Base-by-base conservation (phyloP, 306 rosid species). In the Castanea crenata region DNA sequence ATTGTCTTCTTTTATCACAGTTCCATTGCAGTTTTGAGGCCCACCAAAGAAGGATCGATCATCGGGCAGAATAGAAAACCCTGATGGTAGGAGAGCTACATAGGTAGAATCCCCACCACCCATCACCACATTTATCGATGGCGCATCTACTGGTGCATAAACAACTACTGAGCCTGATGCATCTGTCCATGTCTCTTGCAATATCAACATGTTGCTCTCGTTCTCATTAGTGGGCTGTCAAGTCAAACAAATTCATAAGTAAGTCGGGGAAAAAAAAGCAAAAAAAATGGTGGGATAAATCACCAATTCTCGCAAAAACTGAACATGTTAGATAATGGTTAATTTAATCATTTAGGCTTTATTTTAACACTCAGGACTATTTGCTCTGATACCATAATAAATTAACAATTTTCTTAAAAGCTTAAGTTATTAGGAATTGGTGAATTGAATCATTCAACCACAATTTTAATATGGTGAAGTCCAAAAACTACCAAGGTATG, bases 101-200 rank as follows among this genome's bases (percentile, higher is more conserved):
- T 74, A 91, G 2, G 92, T 61, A 23, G 98, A 81, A 68, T 95
- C 99, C 41, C 92, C 94, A 1, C 96, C 97, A 3, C 16, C 75
- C 87, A 90, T 83, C 71, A 89, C 91, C 20, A 75, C 71, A 19
- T 85, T 85, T 54, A 93, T 80, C 2, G 94, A 85, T 11, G 87
- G 74, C 16, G 80, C 15, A 74, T 83, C 88, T n/a, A 95, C 87
- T 0, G 98, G 95, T 1, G 97, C 92, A 65, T 87, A 95, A 51
- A 95, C 97, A 0, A 95, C 71, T 83, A 86, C 75, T 1, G 99
- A 91, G 65, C 95, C 87, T 0, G 95, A 75, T 34, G 87, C 54
- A 31, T 95, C 99, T 0, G 80, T 85, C 95, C 92, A 91, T 1
- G 97, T 83, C 76, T 94, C 97, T 86, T 94, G 99, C 75, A 94